Evolutionary conservation across 2,329 filamentous ascomycete genomes (phyloP), one percentile per base, ranked within the genome.

Genomic region (Hirsutella rhossiliensis): DNA sequence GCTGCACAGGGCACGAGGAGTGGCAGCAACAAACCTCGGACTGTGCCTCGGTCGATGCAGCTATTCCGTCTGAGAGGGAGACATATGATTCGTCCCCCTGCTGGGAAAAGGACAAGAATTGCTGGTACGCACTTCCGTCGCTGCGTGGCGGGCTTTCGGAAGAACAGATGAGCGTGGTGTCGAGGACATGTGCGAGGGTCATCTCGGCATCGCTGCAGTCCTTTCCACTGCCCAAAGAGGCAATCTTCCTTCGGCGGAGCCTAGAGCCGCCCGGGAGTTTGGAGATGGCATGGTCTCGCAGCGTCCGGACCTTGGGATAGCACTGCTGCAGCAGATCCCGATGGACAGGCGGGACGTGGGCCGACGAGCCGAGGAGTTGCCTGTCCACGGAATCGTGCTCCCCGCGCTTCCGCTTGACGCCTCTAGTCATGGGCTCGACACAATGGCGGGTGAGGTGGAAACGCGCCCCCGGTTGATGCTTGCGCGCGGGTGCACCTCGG

Each of bases 261-360:
- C 72, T 83, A 5, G 86, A 90, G 11, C 76, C 71, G n/a, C 61
- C 51, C 0, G 85, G 82, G 11, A 94, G 72, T 47, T 70, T 75
- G 18, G 68, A 67, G 40, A 89, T 66, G 34, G 89, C 66, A 64
- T 87, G 85, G 46, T 82, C 71, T 53, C 87, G 79, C 45, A 95
- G 66, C 0, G 80, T 80, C 44, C 77, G 61, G 12, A 88, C 73
- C 40, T 71, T 63, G 8, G 72, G 63, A 62, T 88, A 94, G 63
- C 82, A 84, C 48, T 75, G 73, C 39, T 70, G 71, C 45, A 94
- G 69, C 30, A 92, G 72, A 43, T 78, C 76, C 56, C 87, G 80
- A 53, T 53, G 64, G 40, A 62, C 53, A 15, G 55, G 49, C 38
- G 52, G 48, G n/a, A 45, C 40, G n/a, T 20, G 40, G 17, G 36